These are phyloP conservation scores for Erysimum cheiri DNA, from an alignment of 441 rosid species.

Conservation along the genomic window DNA sequence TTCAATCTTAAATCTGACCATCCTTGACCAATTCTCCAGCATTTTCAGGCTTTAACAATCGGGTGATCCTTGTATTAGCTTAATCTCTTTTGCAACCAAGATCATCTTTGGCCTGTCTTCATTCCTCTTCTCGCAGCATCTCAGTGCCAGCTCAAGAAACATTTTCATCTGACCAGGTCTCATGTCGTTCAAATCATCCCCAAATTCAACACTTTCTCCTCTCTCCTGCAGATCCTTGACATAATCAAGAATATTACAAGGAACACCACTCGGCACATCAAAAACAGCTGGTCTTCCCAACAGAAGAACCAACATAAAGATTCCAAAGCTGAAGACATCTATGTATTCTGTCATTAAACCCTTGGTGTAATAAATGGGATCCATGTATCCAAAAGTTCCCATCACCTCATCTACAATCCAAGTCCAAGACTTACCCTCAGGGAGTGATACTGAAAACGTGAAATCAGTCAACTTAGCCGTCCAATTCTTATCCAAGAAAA, in stretches of 20 bases:
- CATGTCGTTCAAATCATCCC: neutral
- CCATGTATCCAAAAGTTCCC: slow-evolving; percentile 30
- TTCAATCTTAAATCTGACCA: too few species aligned
- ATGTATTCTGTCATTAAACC: slow-evolving; percentile 36
- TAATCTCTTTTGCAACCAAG: slow-evolving; percentile 4
- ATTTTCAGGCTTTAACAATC: slow-evolving; percentile 12
- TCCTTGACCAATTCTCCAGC: neutral
- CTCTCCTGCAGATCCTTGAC: neutral
- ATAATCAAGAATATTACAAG: neutral
- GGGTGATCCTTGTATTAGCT: neutral
- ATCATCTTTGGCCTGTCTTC: slow-evolving; percentile 28
- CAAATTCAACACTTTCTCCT: neutral
- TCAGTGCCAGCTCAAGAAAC: slow-evolving; percentile 17
- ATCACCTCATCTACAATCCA: neutral
- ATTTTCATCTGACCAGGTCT: slow-evolving; percentile 3
- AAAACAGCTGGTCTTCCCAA: slow-evolving; percentile 17
- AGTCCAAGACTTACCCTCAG: slow-evolving; percentile 42
- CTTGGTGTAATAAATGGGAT: slow-evolving; percentile 2
- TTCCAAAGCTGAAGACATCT: slow-evolving; percentile 52
- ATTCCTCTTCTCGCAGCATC: slow-evolving; percentile 18
- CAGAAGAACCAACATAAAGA: slow-evolving; percentile 34
- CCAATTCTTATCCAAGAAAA: slow-evolving; percentile 44
- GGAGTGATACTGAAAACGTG: slow-evolving; percentile 31
- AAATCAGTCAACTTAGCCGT: slow-evolving; percentile 46
- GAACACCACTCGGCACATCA: neutral